Base-by-base conservation (phyloP, 768 basidiomycete genomes). In the Chalciporus chontae region DNA sequence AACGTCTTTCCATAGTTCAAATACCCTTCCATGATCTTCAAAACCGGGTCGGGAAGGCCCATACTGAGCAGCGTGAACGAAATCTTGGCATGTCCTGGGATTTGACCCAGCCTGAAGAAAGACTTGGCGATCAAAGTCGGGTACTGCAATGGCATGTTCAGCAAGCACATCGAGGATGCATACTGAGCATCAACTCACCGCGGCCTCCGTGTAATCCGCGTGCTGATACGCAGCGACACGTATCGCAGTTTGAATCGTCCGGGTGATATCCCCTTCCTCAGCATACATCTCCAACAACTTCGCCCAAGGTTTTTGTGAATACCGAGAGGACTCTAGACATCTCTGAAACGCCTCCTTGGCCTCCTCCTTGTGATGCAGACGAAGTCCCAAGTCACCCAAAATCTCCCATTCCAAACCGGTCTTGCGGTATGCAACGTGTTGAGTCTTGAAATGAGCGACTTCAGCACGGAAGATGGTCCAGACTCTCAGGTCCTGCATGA, bases 391-490 rank as follows among this genome's bases (percentile, higher is more conserved):
- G 63, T 98, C 96, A 8, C 95, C 96, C 19, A 99, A 75, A 40
- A 98, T 95, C 71, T 98, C 96, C 95, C 96, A 99, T 69, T 99
- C 96, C 17, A 91, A 70, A 0, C 90, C 93, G 0, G 95, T 97
- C 74, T 98, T 98, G 52, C 93, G 84, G 66, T 99, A 99, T 0
- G 94, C 94, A 50, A 98, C 89, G 56, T 96, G 94, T 67, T 98
- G 95, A 3, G 93, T 94, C 66, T 96, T 98, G 80, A 96, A 99
- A 65, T 99, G 96, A 0, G 94, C 94, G 10, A 97, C 90, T 64
- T 98, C 96, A 3, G 96, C 95, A 19, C 96, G 81, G 82, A 95
- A 99, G 61, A 99, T 98, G 1, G 96, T 99, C 87, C 95, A 98
- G 4, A 99, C 90, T 14, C 96, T 84, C 34, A 99, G 75, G 66